phyloP scores from a whole-genome alignment of 495 filamentous ascomycete species.

The Lasiosphaeria ovina region DNA sequence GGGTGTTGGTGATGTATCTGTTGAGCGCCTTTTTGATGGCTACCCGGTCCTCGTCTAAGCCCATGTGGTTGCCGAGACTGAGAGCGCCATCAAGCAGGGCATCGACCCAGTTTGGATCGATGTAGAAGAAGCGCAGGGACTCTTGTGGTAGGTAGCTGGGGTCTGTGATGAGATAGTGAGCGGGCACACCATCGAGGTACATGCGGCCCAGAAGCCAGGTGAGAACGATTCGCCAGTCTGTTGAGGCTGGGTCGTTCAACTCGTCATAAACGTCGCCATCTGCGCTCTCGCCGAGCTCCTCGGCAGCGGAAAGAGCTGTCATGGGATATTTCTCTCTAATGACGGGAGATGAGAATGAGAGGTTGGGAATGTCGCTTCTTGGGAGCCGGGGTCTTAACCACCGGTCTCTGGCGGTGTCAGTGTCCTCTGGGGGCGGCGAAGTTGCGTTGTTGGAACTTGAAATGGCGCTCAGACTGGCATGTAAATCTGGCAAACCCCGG shows the following conservation, averaged over 20 bases:
- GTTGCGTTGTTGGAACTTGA: no score
- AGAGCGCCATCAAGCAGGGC: conserved; percentile 49
- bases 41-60: conserved; percentile 27
- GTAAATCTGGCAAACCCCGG: background rate
- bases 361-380: background rate
- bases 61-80: conserved; percentile 40
- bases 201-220: conserved; percentile 39
- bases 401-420: background rate
- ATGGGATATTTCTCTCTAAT: background rate
- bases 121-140: conserved; percentile 45
- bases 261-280: conserved; percentile 29
- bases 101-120: conserved; percentile 47
- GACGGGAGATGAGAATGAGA: background rate
- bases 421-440: no score
- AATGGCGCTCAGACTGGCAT: background rate
- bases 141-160: conserved; percentile 39
- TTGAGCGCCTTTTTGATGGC: conserved; percentile 38
- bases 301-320: background rate
- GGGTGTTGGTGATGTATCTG: conserved; percentile 17
- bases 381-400: background rate
- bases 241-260: conserved; percentile 22
- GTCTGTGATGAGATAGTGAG: conserved; percentile 44
- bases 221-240: conserved; percentile 38
- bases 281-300: background rate
- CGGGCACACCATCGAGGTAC: conserved; percentile 35